Base-by-base conservation (phyloP, 805 yeast species). In the Wickerhamiella sorbophila region DNA sequence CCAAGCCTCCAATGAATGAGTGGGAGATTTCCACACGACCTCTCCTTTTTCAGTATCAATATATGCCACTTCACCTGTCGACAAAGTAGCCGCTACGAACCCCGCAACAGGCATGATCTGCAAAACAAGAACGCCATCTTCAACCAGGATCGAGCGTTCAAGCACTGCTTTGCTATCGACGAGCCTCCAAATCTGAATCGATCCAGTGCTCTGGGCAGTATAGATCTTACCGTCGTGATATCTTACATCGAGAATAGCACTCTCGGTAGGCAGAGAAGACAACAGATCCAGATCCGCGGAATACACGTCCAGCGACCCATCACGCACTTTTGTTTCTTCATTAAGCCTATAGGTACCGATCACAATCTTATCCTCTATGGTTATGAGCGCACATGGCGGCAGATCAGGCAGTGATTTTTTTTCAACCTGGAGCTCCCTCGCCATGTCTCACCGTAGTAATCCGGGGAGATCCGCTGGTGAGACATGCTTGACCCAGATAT, bases 1-100 rank as follows among this genome's bases (percentile, higher is more conserved):
- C 97, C 97, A 87, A 45, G 94, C 83, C 58, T 88, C 95, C 27
- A 86, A 60, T 8, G 70, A 66, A 57, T 88, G 96, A 0, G 59
- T 44, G 1, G 69, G 56, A 8, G 55, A 26, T 1, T 41, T 29
- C 44, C 46, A 51, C 1, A 22, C 29, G 12, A 26, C 33, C 4
- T 32, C 2, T 10, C 39, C 39, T 1, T 37, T 16, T 4, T 27
- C 12, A 3, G 46, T 17, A 21, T 66, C 64, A 1, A 72, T 54
- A 0, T 69, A 49, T 0, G 72, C 68, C 15, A 72, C 65, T 33
- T 68, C 70, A 0, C 96, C 96, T 5, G 71, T 61, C 0, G 95
- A 82, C 1, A 75, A 65, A 0, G 94, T 81, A 0, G 77, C 69
- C 1, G 74, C 55, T 1, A 82, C 18, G 2, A 52, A 43, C 5